Evolutionary conservation across 768 basidiomycete species (phyloP), one percentile per base, ranked within the genome.

Genomic region (Lepiota brunneoincarnata): DNA sequence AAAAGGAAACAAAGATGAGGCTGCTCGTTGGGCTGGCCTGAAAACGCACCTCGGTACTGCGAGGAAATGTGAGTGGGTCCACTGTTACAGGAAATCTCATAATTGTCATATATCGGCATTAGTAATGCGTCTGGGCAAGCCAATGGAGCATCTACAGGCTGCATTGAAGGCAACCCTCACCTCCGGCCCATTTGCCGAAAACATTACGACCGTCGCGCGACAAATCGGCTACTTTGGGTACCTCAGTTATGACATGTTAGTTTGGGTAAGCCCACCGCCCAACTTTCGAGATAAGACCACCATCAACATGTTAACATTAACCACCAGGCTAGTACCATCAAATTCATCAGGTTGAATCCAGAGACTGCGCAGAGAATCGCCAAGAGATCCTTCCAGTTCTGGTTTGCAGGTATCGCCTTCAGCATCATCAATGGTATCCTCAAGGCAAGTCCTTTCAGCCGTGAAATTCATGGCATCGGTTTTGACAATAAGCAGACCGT

Each of bases 61-160:
- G 28, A 80, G 97, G 59, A 98, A 96, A 73, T 75, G 96, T 97
- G 64, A 50, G 82, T 69, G 23, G 31, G 35, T 15, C 28, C 15
- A n/a, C 39, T 42, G 12, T 28, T 21, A 12, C 21, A 12, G 15
- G 41, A n/a, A 17, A 20, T 39, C 15, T 23, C 35, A 42, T 6
- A 31, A 52, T 44, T 49, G 41, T 35, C 39, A 31, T 26, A 12
- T 31, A 31, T 31, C 31, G 31, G 15, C 15, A 3, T n/a, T 49
- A 98, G 96, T 97, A 35, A 76, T 98, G 78, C 85, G 97, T 14
- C 75, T 99, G 49, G 93, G 93, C 61, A 96, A 98, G 70, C 93
- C 94, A 6, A 61, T 95, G 58, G 97, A 99, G 66, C 93, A 97
- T 71, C 75, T 95, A 5, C 96, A 98, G 67, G 84, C 92, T 1